Base-by-base conservation (phyloP, 495 filamentous ascomycete genomes). In the Neurospora sp. region DNA sequence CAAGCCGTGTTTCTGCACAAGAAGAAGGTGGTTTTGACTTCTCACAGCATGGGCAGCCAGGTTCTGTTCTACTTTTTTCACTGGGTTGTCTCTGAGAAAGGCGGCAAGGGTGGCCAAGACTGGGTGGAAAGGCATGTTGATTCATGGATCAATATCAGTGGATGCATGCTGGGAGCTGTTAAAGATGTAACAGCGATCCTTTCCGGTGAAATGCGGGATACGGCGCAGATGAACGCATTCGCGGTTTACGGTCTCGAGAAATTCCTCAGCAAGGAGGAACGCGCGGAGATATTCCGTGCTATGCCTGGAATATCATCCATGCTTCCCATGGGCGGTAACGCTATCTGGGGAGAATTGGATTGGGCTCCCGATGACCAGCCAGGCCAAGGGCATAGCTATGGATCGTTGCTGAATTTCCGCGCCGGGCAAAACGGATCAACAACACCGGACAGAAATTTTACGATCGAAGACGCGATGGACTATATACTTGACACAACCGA, bases 251-350 rank as follows among this genome's bases (percentile, higher is more conserved):
- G 96, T 0, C 88, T 99, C 1, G 96, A 99, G 82, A 97, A 95
- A 77, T 99, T 99, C 81, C 87, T 99, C 7, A 92, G 90, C 75
- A 92, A 91, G 74, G 89, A 94, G 71, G 96, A 99, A 80, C 89
- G 96, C 66, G 93, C 92, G 8, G 94, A 98, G 79, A 93, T 99
- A 39, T 97, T 99, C 84, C 90, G 96, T 70, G 93, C 93, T 39
- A 98, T 98, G 94, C 96, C 96, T 0, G 96, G 96, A 5, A 93
- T 97, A 71, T 95, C 92, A 21, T 94, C 92, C 72, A 98, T 99
- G 94, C 87, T 99, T 1, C 96, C 96, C n/a, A 94, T 97, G 70
- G 96, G 96, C 36, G 96, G 96, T 34, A 89, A 96, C 71, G 92
- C 92, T 6, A 91, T 99, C 28, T 99, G 96, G 96, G 96, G 96